Conservation (phyloP, 2,329 filamentous ascomycete species). For the Graphilbum ipis-grandicollis region DNA sequence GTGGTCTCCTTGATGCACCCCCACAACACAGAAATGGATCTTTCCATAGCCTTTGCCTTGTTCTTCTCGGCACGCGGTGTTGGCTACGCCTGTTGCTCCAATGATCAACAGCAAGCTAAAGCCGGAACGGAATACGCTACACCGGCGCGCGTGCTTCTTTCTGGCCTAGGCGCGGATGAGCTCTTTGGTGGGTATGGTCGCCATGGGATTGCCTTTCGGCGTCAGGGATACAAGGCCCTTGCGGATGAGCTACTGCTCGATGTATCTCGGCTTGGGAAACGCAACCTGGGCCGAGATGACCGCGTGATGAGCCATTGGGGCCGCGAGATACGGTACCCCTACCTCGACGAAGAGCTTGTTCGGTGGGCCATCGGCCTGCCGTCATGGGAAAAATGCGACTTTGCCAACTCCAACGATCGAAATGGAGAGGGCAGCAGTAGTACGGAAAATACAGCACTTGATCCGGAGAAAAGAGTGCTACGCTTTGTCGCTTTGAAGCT, state of each 20-base stretch:
- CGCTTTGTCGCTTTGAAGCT: conserved; percentile 60
- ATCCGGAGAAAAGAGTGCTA: conserved; percentile 67
- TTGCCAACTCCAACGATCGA: conserved; percentile 31
- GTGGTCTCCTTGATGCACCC: conserved; percentile 71
- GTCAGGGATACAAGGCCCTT: conserved; percentile 52
- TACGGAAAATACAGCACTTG: too few relatives aligned
- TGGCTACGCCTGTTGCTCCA: conserved; percentile 28
- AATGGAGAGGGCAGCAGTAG: too few relatives aligned
- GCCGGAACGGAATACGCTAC: conserved; percentile 21
- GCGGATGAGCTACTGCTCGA: conserved; percentile 74
- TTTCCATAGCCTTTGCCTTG: conserved; percentile 84
- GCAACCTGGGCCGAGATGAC: conserved; percentile 92
- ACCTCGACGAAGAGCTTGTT: conserved; percentile 75
- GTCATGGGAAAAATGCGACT: conserved; percentile 79
- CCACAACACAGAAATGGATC: conserved; percentile 96
- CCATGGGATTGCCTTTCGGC: conserved; percentile 59
- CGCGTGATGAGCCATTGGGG: conserved; percentile 80
- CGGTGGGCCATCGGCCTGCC: conserved; percentile 58
- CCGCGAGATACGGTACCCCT: conserved; percentile 79
- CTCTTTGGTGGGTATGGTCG: conserved; percentile 87
- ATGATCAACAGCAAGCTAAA: neutral
- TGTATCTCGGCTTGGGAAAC: conserved; percentile 67
- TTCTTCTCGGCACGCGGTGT: conserved; percentile 79
- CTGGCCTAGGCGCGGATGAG: conserved; percentile 88
- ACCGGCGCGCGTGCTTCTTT: conserved; percentile 67